Evolutionary conservation across 1,139 yeast genomes (phyloP).

Genomic region (Wickerhamomyces sp.): DNA sequence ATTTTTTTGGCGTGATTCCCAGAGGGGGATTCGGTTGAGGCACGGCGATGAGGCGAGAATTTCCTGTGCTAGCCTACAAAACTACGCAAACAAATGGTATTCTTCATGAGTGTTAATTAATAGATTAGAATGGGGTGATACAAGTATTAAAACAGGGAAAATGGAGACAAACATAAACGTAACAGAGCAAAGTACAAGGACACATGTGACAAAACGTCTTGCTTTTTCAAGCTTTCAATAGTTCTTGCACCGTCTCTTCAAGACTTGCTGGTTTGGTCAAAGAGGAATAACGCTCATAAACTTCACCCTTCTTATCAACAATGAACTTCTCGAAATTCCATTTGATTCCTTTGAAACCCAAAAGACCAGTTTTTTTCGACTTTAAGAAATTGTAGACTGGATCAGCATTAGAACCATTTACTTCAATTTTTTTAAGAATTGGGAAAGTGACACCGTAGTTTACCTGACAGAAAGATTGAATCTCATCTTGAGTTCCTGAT

Average conservation of each 20-base stretch:
- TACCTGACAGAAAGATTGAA: constrained; percentile 55
- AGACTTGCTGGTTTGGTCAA: constrained; percentile 60
- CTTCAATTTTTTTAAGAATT: constrained; percentile 78
- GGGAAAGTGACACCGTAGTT: constrained; percentile 88
- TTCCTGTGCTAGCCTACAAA: too few relatives aligned
- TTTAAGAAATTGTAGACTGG: constrained; percentile 80
- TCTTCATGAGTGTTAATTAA: too few relatives aligned
- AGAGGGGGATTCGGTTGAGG: too few relatives aligned
- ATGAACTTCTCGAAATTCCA: constrained; percentile 29
- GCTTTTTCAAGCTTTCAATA: constrained; percentile 27
- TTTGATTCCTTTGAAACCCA: constrained; percentile 54
- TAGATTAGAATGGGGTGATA: too few relatives aligned
- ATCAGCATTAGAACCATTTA: constrained; percentile 77
- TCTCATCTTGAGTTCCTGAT: constrained; percentile 66
- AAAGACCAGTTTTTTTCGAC: constrained; percentile 41
- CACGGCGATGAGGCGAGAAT: too few relatives aligned
- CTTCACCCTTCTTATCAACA: constrained; percentile 66
- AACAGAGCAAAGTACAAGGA: too few relatives aligned
- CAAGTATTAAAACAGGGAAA: too few relatives aligned
- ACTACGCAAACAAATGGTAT: too few relatives aligned
- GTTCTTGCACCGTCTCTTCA: constrained; percentile 41
- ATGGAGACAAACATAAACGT: too few relatives aligned
- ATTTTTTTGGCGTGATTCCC: too few relatives aligned
- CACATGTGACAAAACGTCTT: not conserved
- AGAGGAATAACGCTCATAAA: constrained; percentile 65